A percentile compares a stretch with the other conserved stretches of the same genome.
Conservation (phyloP, 495 filamentous ascomycete genomes). For the Daldinia childiae region DNA sequence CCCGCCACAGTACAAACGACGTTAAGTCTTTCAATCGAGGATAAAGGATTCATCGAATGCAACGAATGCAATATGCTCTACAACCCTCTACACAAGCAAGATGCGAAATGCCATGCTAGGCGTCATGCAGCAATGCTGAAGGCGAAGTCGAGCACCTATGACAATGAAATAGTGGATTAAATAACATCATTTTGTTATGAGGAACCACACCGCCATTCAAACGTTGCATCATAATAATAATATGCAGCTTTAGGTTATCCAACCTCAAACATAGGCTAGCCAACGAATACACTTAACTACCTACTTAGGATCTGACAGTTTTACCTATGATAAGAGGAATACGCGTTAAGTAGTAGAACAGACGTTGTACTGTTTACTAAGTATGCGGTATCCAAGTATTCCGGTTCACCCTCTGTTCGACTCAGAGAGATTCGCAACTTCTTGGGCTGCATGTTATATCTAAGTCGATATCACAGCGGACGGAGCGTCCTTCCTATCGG, state of each 20-base stretch:
- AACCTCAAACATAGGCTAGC: no score
- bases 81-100: slow-evolving; percentile 58
- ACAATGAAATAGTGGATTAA: slow-evolving; percentile 13
- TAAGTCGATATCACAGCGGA: neutral
- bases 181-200: neutral
- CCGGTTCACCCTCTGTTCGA: no score
- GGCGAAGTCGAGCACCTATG: slow-evolving; percentile 18
- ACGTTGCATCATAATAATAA: no score
- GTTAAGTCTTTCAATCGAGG: slow-evolving; percentile 50
- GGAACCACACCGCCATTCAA: no score
- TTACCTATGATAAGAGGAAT: no score
- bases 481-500: neutral
- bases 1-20: slow-evolving; percentile 55
- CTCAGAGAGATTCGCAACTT: neutral
- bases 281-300: no score
- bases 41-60: slow-evolving; percentile 55
- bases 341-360: no score
- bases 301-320: no score
- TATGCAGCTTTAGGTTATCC: no score
- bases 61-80: slow-evolving; percentile 58
- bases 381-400: no score
- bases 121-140: slow-evolving; percentile 47
- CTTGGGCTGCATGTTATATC: neutral
- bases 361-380: no score
- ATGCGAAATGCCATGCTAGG: slow-evolving; percentile 54